Conservation (phyloP, 345 rosid genomes). For the Cardamine occulta region DNA sequence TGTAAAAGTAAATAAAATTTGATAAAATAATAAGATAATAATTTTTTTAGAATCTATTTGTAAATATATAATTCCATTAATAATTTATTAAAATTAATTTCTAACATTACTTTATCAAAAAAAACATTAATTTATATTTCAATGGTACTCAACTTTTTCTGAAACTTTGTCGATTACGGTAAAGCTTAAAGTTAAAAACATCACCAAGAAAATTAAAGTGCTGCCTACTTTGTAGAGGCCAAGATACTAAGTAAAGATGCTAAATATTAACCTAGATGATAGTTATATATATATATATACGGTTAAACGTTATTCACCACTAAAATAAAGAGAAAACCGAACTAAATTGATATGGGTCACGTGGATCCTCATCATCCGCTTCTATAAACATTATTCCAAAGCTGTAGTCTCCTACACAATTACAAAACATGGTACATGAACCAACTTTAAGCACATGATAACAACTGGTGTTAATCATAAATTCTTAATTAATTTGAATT, state of each 20-base stretch:
- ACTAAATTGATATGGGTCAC: slow-evolving; percentile 22
- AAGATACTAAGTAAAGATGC: slow-evolving; percentile 9
- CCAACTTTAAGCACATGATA: slow-evolving; percentile 43
- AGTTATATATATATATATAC: slow-evolving; percentile 11
- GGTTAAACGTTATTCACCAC: neutral
- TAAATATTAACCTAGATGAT: neutral
- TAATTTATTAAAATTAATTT: neutral
- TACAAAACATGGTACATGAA: slow-evolving; percentile 34
- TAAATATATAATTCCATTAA: too few species aligned
- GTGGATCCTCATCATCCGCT: slow-evolving; percentile 37
- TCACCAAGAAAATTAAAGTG: slow-evolving; percentile 10
- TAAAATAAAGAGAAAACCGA: slow-evolving; percentile 12
- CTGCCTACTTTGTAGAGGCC: slow-evolving; percentile 11
- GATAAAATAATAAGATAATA: too few species aligned
- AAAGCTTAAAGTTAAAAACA: slow-evolving; percentile 22
- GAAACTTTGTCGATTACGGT: slow-evolving; percentile 27
- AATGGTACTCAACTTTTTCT: neutral
- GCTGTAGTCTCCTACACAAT: slow-evolving; percentile 28
- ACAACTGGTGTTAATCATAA: slow-evolving; percentile 26
- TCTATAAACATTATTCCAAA: slow-evolving; percentile 5
- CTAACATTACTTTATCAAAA: neutral
- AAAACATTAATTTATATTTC: neutral
- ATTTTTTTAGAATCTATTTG: too few species aligned
- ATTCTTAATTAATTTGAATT: neutral
- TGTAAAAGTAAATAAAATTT: too few species aligned